Evolutionary conservation across 140 eudicot genomes (phyloP), one percentile per base, ranked within the genome.

Genomic region (Cichorium intybus): DNA sequence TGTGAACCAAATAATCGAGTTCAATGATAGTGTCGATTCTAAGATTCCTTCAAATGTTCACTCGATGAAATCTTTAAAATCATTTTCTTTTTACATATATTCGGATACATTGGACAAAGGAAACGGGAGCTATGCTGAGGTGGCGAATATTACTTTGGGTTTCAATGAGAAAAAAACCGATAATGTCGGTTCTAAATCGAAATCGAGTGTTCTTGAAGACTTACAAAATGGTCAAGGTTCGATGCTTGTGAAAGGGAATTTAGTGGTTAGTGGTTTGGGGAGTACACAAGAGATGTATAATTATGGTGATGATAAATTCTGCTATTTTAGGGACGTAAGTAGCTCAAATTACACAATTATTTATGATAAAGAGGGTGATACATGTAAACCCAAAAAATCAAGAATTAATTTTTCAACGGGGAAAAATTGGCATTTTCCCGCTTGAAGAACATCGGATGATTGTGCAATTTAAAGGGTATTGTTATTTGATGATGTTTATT

Each of bases 301-400:
- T 16, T 87, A 82, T 41, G 61, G 50, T 24, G 80, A 77, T 15
- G 71, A 72, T 68, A 46, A 78, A 15, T 71, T 47, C 6, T 90
- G 97, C 69, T 90, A 90, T 62, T 84, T 77, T 64, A 80, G 97
- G 82, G 78, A 82, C 43, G 58, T 90, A 39, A 82, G 95, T 66
- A 82, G 94, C 81, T 87, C 87, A 6, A 87, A 90, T 59, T 84
- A 90, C 79, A 90, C 93, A 18, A 84, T 87, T 70, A 75, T 82
- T 57, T 85, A 84, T 15, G 97, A 90, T 62, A 62, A 84, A 73
- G 90, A 67, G 60, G 76, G 81, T 37, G 28, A 67, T 48, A 62
- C 62, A n/a, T 87, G 62, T 56, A 56, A 69, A 68, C 47, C 28
- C 24, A 35, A 69, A 61, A 22, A 41, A 18, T 55, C 77, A 70